Evolutionary conservation across 768 basidiomycete species (phyloP).

Genomic region (Cantharellus anzutake): DNA sequence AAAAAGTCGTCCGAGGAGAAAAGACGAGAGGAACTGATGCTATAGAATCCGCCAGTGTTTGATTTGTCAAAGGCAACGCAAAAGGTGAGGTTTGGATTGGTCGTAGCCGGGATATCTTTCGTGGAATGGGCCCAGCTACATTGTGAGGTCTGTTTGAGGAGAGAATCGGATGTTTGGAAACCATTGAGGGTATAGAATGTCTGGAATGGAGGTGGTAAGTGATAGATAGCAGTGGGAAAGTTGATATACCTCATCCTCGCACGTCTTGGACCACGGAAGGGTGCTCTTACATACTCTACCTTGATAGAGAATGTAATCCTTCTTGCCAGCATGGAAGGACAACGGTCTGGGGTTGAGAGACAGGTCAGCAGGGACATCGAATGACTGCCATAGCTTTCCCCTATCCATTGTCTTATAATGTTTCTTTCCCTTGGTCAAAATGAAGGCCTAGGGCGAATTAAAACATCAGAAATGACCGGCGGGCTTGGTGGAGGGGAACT

Average conservation of each 20-base stretch:
- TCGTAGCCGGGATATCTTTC: conserved; percentile 8
- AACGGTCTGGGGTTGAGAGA: conserved; percentile 44
- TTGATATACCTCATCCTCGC: conserved; percentile 50
- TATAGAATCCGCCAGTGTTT: conserved; percentile 21
- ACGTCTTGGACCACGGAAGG: conserved; percentile 32
- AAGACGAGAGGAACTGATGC: conserved; percentile 45
- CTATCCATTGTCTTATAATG: conserved; percentile 84
- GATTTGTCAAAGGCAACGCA: conserved; percentile 69
- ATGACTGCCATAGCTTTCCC: conserved; percentile 73
- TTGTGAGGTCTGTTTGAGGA: conserved; percentile 50
- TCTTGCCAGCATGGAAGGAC: conserved; percentile 67
- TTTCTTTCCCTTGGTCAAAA: conserved; percentile 47
- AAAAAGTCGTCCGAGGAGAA: conserved; percentile 82
- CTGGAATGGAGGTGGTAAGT: conserved; percentile 20
- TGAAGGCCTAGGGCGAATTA: conserved; percentile 49
- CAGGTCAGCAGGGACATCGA: conserved; percentile 44
- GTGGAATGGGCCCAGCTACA: conserved; percentile 48
- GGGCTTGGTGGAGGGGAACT: conserved; percentile 12
- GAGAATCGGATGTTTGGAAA: conserved; percentile 40
- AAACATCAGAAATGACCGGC: background rate
- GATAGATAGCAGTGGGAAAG: background rate
- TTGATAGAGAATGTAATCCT: conserved; percentile 61
- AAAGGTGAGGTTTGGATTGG: conserved; percentile 58
- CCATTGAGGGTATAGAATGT: conserved; percentile 80
- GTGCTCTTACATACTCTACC: conserved; percentile 39